Base-by-base conservation (phyloP, 441 rosid genomes). In the Melianthus villosus region DNA sequence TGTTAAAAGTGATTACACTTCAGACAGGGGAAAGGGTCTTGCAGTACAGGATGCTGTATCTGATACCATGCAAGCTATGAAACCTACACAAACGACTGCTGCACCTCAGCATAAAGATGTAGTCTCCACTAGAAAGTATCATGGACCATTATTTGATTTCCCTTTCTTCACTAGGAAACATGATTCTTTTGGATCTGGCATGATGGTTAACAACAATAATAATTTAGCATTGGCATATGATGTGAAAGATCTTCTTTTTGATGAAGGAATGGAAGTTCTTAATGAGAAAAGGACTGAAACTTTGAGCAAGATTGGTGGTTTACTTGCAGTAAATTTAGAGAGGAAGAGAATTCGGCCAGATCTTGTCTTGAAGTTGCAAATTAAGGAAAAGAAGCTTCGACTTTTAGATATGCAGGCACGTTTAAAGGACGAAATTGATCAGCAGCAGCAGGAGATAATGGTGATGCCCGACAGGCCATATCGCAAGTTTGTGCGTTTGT, bases 391-490 rank as follows among this genome's bases (percentile, higher is more conserved):
- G 53, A 92, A 86, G 62, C 95, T 92, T 32, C 64, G 64, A 51
- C 89, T 92, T 60, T 44, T 72, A 25, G 87, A 73, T 61, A 52
- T 80, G 41, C 99, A 82, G 71, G 63, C 94, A 3, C 96, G 86
- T 25, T 57, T 92, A 48, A 76, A 95, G 63, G 97, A 82, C 48
- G 94, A 82, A 56, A 92, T 92, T 51, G 99, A 92, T 64, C 77
- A 71, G 49, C 92, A 82, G 34, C 99, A 92, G 54, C 95, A 92
- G 64, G 97, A 82, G 69, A 92, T 92, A 54, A 92, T 86, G 97
- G 75, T 79, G 53, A 92, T 92, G 99, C 95, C 99, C 40, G 97
- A 92, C 54, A 75, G 99, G 56, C 97, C 89, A 16, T 92, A 92
- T 62, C 68, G 99, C 34, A 92, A 92, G 63, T 92, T 92, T 80